phyloP scores from a whole-genome alignment of 2,329 filamentous ascomycete species.

The Alternaria rosae region DNA sequence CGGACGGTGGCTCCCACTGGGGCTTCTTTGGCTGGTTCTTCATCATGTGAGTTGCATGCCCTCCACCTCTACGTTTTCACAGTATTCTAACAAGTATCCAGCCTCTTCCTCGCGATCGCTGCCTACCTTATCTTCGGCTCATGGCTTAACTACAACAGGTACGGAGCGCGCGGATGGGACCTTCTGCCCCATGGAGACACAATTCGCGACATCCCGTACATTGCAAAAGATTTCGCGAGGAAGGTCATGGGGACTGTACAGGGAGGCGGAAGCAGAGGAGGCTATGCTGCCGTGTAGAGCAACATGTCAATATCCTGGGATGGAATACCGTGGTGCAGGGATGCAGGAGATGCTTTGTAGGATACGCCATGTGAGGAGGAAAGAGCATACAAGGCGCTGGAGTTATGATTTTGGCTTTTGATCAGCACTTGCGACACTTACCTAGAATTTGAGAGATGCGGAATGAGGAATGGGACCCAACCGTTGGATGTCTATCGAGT shows the following conservation, averaged over 20 bases:
- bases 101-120: slow-evolving; percentile 82
- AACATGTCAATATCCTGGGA: neutral
- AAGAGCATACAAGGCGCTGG: neutral
- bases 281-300: slow-evolving; percentile 85
- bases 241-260: slow-evolving; percentile 84
- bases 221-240: slow-evolving; percentile 86
- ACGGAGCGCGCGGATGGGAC: slow-evolving; percentile 94
- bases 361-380: neutral
- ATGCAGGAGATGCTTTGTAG: neutral
- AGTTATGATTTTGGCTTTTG: neutral
- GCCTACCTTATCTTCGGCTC: slow-evolving; percentile 96
- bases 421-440: neutral
- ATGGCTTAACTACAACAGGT: slow-evolving; percentile 98
- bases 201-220: slow-evolving; percentile 89
- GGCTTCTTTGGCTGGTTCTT: slow-evolving; percentile 98
- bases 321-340: neutral
- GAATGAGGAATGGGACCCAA: neutral
- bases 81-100: slow-evolving; percentile 46
- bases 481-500: neutral
- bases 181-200: slow-evolving; percentile 91
- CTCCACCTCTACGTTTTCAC: neutral
- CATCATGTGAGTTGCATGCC: slow-evolving; percentile 72
- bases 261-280: slow-evolving; percentile 82
- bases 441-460: neutral
- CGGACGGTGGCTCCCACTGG: slow-evolving; percentile 69